These are phyloP conservation scores for Friedmanniomyces endolithicus DNA, from an alignment of 495 filamentous ascomycete genomes.

Conservation along the genomic window DNA sequence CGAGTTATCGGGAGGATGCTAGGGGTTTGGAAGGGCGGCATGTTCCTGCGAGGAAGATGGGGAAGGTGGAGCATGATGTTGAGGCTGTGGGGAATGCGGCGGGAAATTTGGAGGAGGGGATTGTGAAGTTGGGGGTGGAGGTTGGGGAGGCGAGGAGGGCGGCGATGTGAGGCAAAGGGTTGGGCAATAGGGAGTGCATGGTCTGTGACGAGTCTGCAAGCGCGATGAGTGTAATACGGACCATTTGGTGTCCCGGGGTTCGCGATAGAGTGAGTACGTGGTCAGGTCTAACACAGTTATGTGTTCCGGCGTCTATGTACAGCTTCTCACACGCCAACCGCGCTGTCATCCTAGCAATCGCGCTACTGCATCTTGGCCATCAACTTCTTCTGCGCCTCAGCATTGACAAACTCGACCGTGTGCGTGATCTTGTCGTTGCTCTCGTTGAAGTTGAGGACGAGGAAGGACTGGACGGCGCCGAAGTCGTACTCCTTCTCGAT, in stretches of 20 bases:
- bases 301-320: neutral
- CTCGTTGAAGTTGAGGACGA: constrained; percentile 12
- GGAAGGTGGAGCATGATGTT: constrained; percentile 1
- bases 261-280: neutral
- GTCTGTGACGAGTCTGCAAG: neutral
- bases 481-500: constrained; percentile 13
- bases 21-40: neutral
- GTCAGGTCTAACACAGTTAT: neutral
- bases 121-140: neutral
- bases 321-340: neutral
- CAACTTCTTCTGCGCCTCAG: constrained; percentile 13
- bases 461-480: constrained; percentile 6
- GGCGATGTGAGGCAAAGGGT: neutral
- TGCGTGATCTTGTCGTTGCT: constrained; percentile 11
- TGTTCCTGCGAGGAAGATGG: neutral
- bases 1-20: neutral
- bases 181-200: neutral
- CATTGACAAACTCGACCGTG: constrained; percentile 14
- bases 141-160: neutral
- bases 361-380: constrained; percentile 2
- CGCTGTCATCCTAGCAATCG: neutral
- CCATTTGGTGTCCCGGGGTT: no score
- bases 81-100: neutral
- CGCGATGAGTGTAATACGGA: no score
- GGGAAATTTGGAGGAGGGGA: neutral